Evolutionary conservation across 2,329 filamentous ascomycete species (phyloP).

Genomic region (Pseudogymnoascus sp.): DNA sequence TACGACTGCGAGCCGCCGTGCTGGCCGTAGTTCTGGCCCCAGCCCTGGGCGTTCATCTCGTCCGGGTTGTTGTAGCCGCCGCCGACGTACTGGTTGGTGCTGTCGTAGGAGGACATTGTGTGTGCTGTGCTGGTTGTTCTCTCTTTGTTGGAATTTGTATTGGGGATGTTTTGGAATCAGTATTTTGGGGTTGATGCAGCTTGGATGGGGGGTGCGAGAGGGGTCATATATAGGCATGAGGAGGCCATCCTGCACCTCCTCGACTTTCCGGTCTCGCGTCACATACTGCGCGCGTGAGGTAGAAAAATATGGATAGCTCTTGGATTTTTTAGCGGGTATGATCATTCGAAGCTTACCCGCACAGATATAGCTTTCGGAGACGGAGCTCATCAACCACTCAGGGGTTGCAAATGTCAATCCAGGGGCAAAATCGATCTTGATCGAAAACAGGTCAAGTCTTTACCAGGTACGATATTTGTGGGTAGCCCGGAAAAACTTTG

Average conservation of each 20-base stretch:
- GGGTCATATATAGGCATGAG: not conserved
- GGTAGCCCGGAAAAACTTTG: not conserved
- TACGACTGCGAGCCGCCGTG: not conserved
- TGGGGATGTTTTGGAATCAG: not conserved
- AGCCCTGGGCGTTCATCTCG: not conserved
- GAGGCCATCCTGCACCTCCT: not conserved
- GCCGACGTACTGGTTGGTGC: not conserved
- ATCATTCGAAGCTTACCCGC: not conserved
- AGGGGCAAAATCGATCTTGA: not conserved
- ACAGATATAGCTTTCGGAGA: not conserved
- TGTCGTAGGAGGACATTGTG: constrained; percentile 2
- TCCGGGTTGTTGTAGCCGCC: not conserved
- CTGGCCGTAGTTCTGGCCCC: not conserved
- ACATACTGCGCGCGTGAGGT: not conserved
- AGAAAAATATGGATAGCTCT: not conserved
- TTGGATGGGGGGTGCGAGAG: not conserved
- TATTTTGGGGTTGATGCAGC: not conserved
- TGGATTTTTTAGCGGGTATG: not conserved
- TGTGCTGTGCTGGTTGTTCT: not conserved
- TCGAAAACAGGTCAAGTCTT: not conserved
- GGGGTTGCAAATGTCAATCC: not conserved
- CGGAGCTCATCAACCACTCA: not conserved
- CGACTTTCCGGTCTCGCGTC: not conserved
- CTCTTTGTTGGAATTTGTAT: not conserved
- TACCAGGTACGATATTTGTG: not conserved